Base-by-base conservation (phyloP, 495 filamentous ascomycete species). In the Cudoniella acicularis region DNA sequence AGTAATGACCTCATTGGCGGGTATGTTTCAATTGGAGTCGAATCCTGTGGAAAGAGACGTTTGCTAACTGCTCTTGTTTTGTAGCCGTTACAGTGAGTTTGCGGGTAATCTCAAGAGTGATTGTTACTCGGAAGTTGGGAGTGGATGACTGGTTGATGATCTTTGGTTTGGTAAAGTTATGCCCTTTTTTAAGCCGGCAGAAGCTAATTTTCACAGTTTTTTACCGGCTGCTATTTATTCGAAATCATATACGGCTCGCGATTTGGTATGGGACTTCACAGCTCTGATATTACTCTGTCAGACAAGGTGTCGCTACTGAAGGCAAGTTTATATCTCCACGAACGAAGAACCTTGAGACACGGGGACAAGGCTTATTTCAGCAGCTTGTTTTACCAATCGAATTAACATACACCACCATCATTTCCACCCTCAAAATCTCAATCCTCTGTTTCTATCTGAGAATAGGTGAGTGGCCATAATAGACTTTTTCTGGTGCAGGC, bases 361-460 rank as follows among this genome's bases (percentile, higher is more conserved):
- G 8, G 13, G 8, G 43, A 9, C n/a, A 30, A 50, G 54, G 59
- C 26, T 67, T 26, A 30, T n/a, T 11, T 1, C 24, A 27, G 4
- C 55, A 73, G 66, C 52, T 62, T 10, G 69, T 69, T 1, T 66
- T 77, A 1, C 72, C 73, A 0, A 75, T 81, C 42, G 65, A 81
- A 46, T 62, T 74, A 26, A 69, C 73, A 30, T 81, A 81, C 62
- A 77, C 77, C 50, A 56, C 63, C 17, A 54, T 66, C 23, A 22
- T 78, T 21, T 67, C 64, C 24, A 70, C 63, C 27, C 69, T 81
- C 61, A 81, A 81, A 59, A 52, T 64, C 2, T 81, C 77, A 1
- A 81, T 81, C 48, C 60, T 81, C 0, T 67, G 73, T 49, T 75
- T 77, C 56, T 81, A 81, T 50, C 59, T 79, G 18, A 69, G 78